Percentiles rank a stretch among this genome's conserved stretches.
Evolutionary conservation across 495 filamentous ascomycete genomes (phyloP).

Genomic region (Penicillium cinerascens): DNA sequence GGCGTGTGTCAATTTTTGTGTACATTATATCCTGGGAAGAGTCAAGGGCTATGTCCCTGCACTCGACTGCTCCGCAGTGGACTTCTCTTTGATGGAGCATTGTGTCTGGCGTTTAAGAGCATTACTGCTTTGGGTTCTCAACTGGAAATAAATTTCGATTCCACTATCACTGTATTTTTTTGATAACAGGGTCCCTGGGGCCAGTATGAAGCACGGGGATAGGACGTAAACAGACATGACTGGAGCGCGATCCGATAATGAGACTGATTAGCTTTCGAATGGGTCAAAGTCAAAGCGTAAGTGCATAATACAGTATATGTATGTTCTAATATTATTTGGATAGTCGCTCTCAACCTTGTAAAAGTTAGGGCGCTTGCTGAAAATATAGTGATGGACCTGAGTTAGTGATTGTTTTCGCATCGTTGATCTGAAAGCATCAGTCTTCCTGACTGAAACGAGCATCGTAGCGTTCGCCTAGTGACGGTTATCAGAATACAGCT

Average conservation of each 20-base stretch:
- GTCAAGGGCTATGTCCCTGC: background rate
- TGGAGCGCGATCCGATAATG: background rate
- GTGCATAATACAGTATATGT: background rate
- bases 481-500: constrained; percentile 3
- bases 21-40: constrained; percentile 25
- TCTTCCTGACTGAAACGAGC: constrained; percentile 30
- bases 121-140: constrained; percentile 24
- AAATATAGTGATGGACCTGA: background rate
- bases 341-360: background rate
- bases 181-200: background rate
- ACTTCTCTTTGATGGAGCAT: constrained; percentile 27
- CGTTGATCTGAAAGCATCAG: background rate
- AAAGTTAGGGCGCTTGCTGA: background rate
- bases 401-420: background rate
- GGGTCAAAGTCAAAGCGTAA: background rate
- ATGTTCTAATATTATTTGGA: background rate
- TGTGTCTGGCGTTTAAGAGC: constrained; percentile 26
- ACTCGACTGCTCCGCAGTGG: constrained; percentile 10
- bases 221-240: background rate
- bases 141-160: constrained; percentile 26
- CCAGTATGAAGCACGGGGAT: background rate
- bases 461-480: constrained; percentile 32
- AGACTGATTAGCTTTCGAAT: background rate
- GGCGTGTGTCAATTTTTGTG: constrained; percentile 12
- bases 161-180: constrained; percentile 2